These are phyloP conservation scores for Ustilago tritici DNA, from an alignment of 1,284 basidiomycete species.

Conservation along the genomic window DNA sequence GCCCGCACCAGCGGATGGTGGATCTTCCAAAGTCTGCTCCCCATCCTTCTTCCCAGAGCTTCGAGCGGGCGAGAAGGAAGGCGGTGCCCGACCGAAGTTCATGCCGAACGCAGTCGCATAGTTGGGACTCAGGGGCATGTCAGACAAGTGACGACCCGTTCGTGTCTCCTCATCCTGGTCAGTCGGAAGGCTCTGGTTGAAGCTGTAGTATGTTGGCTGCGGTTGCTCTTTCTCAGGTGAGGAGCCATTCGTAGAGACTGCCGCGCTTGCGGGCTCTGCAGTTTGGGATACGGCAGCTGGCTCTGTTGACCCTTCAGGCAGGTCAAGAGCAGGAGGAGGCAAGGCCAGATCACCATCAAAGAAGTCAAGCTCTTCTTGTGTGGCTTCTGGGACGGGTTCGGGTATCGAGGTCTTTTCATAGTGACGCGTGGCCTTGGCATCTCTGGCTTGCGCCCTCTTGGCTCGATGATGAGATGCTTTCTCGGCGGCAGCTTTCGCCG, in stretches of 20 bases:
- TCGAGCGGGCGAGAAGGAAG: constrained; percentile 2
- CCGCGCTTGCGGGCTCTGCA: neutral
- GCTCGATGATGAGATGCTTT: constrained; percentile 14
- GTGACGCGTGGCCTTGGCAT: neutral
- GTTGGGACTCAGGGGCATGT: constrained; percentile 64
- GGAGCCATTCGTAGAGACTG: constrained; percentile 1
- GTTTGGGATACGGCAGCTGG: neutral
- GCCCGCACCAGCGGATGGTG: neutral
- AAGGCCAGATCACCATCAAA: constrained; percentile 61
- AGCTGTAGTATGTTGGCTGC: constrained; percentile 9
- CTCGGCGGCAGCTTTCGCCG: constrained; percentile 19
- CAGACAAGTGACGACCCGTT: constrained; percentile 64
- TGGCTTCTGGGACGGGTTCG: constrained; percentile 18
- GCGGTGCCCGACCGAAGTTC: constrained; percentile 44
- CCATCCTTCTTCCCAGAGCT: neutral
- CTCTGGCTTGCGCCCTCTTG: constrained; percentile 17
- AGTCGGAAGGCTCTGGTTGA: constrained; percentile 32
- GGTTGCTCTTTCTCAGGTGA: constrained; percentile 10
- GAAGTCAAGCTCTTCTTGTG: constrained; percentile 35
- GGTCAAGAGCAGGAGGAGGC: constrained; percentile 61
- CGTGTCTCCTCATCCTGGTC: constrained; percentile 55
- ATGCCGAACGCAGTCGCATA: constrained; percentile 44
- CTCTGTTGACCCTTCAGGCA: constrained; percentile 26
- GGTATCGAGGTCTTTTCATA: constrained; percentile 15
- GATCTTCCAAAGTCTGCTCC: neutral